Conservation (phyloP, 2,329 filamentous ascomycete genomes). For the Ophioceras dolichostomum region DNA sequence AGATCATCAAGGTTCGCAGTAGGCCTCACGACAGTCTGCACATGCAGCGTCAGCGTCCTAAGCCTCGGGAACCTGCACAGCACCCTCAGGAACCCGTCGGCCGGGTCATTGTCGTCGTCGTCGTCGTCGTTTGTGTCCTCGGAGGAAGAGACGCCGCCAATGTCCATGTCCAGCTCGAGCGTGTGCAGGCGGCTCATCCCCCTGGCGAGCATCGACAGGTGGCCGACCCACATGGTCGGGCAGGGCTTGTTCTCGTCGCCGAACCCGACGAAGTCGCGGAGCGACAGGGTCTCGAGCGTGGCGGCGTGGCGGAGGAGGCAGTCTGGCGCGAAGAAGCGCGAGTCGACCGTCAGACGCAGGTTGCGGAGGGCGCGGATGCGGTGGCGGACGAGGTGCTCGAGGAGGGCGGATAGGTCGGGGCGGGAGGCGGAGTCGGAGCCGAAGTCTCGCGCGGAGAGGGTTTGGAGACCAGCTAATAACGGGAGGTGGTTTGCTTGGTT, state of each 20-base stretch:
- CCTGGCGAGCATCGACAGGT: conserved; percentile 20
- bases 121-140: too few relatives aligned
- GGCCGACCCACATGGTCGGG: conserved; percentile 24
- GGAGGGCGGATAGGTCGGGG: conserved; percentile 23
- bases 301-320: conserved; percentile 23
- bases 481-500: too few relatives aligned
- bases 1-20: too few relatives aligned
- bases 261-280: conserved; percentile 34
- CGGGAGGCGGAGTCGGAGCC: conserved; percentile 23
- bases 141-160: too few relatives aligned
- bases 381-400: conserved; percentile 24
- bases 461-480: conserved; percentile 22
- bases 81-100: conserved; percentile 24
- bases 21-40: conserved; percentile 19
- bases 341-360: conserved; percentile 29
- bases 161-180: conserved; percentile 35
- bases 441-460: conserved; percentile 30
- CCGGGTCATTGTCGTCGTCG: conserved; percentile 11
- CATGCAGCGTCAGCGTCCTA: conserved; percentile 27
- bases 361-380: conserved; percentile 22
- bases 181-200: conserved; percentile 20
- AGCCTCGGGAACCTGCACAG: conserved; percentile 26
- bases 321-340: conserved; percentile 24
- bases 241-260: conserved; percentile 26
- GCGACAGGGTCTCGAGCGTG: conserved; percentile 23